These are phyloP conservation scores for Paraphysoderma sedebokerense DNA, from an alignment of 371 early-diverging fungal genomes.

Conservation along the genomic window DNA sequence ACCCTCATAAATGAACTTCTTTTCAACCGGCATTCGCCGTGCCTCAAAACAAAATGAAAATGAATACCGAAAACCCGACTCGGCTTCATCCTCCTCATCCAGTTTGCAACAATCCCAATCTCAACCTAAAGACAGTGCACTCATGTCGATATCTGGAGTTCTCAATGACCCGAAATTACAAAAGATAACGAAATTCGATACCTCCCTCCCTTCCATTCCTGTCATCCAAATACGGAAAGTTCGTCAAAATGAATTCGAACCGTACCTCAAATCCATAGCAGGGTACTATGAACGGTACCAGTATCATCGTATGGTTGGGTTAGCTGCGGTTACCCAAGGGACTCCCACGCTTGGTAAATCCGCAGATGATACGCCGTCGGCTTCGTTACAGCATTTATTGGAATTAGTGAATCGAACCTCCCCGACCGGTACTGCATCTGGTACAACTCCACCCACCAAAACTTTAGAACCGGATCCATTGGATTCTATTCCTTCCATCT, in stretches of 20 bases:
- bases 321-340: conserved; percentile 19
- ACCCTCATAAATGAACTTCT: too few species aligned
- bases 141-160: conserved; percentile 3
- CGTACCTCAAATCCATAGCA: conserved; percentile 17
- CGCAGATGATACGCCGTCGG: not conserved
- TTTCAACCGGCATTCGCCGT: too few species aligned
- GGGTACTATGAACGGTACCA: conserved; percentile 23
- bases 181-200: conserved; percentile 15
- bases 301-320: conserved; percentile 16
- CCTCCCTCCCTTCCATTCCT: conserved; percentile 10
- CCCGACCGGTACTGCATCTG: conserved; percentile 8
- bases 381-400: conserved; percentile 10
- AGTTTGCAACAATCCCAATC: too few species aligned
- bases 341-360: conserved; percentile 14
- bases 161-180: conserved; percentile 5
- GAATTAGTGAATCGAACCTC: conserved; percentile 7
- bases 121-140: too few species aligned
- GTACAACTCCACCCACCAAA: conserved; percentile 9
- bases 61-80: too few species aligned
- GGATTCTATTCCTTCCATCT: conserved; percentile 65
- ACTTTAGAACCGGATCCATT: conserved; percentile 11
- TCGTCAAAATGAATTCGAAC: conserved; percentile 21
- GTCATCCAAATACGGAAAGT: conserved; percentile 19
- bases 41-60: too few species aligned
- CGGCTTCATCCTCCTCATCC: too few species aligned